Evolutionary conservation across 1,284 basidiomycete genomes (phyloP), one percentile per base, ranked within the genome.

Genomic region (Naganishia liquefaciens): DNA sequence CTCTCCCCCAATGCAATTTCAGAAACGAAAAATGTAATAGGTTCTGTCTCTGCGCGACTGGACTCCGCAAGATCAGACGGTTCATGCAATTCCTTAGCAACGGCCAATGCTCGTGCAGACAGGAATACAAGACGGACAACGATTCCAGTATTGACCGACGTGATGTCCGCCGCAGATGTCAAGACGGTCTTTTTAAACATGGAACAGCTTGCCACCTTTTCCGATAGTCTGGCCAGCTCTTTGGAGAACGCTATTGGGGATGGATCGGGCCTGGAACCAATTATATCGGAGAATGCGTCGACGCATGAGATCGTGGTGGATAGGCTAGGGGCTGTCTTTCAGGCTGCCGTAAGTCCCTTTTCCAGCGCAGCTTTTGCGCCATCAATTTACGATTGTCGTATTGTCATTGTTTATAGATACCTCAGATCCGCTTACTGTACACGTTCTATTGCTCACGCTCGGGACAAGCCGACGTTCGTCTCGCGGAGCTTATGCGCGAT

Each of bases 371-470:
- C 25, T 54, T 30, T 3, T 52, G 30, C 30, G 17, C 17, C 2
- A 5, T 17, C 51, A 27, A 46, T 57, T 61, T 58, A 23, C 67
- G 57, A 51, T 47, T 54, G n/a, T n/a, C n/a, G n/a, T n/a, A n/a
- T 33, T 44, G 25, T 60, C 65, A 40, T 65, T 33, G 33, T 40
- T 33, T 39, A 1, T 72, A 93, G 88, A 86, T 91, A 52, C 86
- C 90, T 9, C 82, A 84, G 40, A 81, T 96, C 67, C 88, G 91
- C 72, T 84, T 84, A 5, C 84, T 88, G 19, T 96, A 93, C 78
- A 88, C 86, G 73, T 82, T 84, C 27, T 96, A 96, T 79, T 96
- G 95, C 77, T 89, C 90, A 3, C 85, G 87, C 46, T 93, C 96
- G 74, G 84, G 89, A 1, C 83, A 83, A 3, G 91, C 93, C 3